Evolutionary conservation across 805 yeast genomes (phyloP).

Genomic region (Candida montana): DNA sequence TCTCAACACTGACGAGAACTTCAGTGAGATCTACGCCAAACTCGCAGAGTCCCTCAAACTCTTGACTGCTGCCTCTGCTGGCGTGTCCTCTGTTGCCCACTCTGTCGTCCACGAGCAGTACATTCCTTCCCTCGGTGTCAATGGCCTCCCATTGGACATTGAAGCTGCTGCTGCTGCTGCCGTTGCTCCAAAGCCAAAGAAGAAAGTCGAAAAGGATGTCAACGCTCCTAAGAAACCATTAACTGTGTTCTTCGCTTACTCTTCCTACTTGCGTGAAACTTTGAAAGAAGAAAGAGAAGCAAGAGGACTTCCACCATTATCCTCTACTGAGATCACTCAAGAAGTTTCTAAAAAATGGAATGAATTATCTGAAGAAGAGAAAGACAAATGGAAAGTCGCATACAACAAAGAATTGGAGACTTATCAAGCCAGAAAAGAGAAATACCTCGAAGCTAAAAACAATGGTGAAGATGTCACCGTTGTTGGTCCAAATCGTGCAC

Average conservation of each 20-base stretch:
- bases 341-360: constrained; percentile 80
- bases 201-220: constrained; percentile 68
- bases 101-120: constrained; percentile 12
- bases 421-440: constrained; percentile 42
- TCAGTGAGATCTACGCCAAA: constrained; percentile 40
- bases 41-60: constrained; percentile 37
- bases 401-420: constrained; percentile 38
- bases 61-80: constrained; percentile 32
- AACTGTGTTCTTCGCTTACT: constrained; percentile 78
- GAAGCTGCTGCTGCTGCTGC: constrained; percentile 6
- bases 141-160: constrained; percentile 11
- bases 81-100: constrained; percentile 24
- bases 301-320: constrained; percentile 54
- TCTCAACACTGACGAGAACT: constrained; percentile 41
- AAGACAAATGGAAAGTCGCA: constrained; percentile 63
- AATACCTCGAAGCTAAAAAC: constrained; percentile 42
- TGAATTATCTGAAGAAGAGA: constrained; percentile 60
- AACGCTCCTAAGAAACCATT: constrained; percentile 94
- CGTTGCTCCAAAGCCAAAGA: constrained; percentile 27
- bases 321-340: constrained; percentile 73
- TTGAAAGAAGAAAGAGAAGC: constrained; percentile 63
- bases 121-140: constrained; percentile 5
- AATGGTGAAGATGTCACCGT: constrained; percentile 27
- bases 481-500: constrained; percentile 32
- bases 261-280: constrained; percentile 65